Conservation (phyloP, 2,329 filamentous ascomycete genomes). For the Aspergillus persii region DNA sequence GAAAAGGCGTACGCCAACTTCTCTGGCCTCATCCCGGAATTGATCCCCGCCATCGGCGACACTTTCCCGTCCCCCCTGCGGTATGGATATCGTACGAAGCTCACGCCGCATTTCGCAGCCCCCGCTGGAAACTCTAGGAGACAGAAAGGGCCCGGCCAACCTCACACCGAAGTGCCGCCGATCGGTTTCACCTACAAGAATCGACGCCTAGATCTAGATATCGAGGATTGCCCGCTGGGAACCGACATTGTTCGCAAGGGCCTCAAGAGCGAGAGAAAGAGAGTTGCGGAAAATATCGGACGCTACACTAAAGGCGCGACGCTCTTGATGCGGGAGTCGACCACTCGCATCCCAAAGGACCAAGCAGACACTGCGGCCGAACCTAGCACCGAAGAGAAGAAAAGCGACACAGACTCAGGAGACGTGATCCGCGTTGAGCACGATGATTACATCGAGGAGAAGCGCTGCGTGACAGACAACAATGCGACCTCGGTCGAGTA, state of each 20-base stretch:
- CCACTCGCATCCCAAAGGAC: slow-evolving; percentile 54
- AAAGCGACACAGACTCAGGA: slow-evolving; percentile 33
- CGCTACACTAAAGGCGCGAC: slow-evolving; percentile 82
- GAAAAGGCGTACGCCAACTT: slow-evolving; percentile 93
- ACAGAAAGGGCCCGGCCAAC: slow-evolving; percentile 50
- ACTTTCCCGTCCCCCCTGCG: slow-evolving; percentile 88
- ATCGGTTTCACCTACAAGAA: slow-evolving; percentile 92
- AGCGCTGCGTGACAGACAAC: slow-evolving; percentile 83
- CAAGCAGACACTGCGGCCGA: slow-evolving; percentile 17
- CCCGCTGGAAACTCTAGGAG: slow-evolving; percentile 56
- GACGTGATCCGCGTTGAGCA: slow-evolving; percentile 56
- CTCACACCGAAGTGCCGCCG: slow-evolving; percentile 59
- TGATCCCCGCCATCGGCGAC: slow-evolving; percentile 72
- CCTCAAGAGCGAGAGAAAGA: slow-evolving; percentile 72
- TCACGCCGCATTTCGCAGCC: slow-evolving; percentile 92
- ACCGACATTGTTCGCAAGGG: slow-evolving; percentile 81
- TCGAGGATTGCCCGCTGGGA: slow-evolving; percentile 95
- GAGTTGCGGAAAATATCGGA: slow-evolving; percentile 67
- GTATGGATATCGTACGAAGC: slow-evolving; percentile 92
- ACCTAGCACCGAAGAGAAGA: slow-evolving; percentile 22
- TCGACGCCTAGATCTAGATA: slow-evolving; percentile 77
- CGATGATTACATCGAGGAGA: slow-evolving; percentile 68
- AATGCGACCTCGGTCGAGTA: slow-evolving; percentile 85
- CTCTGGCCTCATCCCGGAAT: slow-evolving; percentile 72
- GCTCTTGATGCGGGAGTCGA: slow-evolving; percentile 83